Base-by-base conservation (phyloP, 768 basidiomycete genomes). In the Xanthoconium purpureum region DNA sequence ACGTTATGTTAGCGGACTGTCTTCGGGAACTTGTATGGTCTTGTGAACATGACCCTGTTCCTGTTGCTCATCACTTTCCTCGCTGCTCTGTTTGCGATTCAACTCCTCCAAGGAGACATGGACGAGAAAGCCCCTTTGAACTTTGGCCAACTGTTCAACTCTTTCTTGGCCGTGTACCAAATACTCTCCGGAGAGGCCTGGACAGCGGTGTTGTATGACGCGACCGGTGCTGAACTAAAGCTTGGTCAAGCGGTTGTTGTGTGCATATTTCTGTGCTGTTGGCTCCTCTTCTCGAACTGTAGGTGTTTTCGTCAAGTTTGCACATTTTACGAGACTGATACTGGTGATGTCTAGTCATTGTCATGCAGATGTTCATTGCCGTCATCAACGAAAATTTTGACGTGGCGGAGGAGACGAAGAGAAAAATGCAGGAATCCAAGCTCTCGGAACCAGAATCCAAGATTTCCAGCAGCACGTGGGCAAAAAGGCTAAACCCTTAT, bases 351-450 rank as follows among this genome's bases (percentile, higher is more conserved):
- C 43, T 55, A 94, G 94, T 93, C 77, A 91, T 95, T 64, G 79
- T 96, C 10, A 70, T 95, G 46, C 94, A 96, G 67, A 89, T 98
- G 87, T 97, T 98, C 75, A 91, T 98, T 65, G 95, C 95, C 30
- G 94, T 95, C 43, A 93, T 97, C 78, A 91, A 94, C 66, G 94
- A 94, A 77, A 96, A 95, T 71, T 98, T 98, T 64, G 80, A 87
- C 20, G 84, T 96, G 7, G 94, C 93, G 0, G 95, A 98, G 64
- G 92, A 95, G 66, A 80, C 85, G 29, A 98, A 98, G 76, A 84
- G 87, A 50, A 80, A 81, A 11, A 81, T 87, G 58, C 95, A 97
- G 71, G 84, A 87, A 8, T 12, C 8, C 33, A 35, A 6, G 33
- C 33, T 9, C 12, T 35, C 6, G 75, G 83, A 77, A 12, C 79